Evolutionary conservation across 768 basidiomycete genomes (phyloP).

Genomic region (Russula brevipes): DNA sequence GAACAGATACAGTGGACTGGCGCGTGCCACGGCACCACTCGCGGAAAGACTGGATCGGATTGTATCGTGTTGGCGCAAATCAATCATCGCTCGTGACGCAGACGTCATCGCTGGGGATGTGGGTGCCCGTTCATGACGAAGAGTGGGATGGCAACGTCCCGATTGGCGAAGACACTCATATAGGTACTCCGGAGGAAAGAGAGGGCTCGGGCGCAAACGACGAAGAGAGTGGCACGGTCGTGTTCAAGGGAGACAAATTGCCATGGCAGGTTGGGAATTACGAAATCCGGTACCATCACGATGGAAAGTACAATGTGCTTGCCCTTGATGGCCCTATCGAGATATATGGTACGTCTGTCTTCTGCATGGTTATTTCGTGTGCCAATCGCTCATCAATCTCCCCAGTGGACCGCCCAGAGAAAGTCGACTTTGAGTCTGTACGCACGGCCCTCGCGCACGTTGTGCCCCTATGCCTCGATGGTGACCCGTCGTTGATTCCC

Average conservation of each 20-base stretch:
- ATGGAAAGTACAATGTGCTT: slow-evolving; percentile 97
- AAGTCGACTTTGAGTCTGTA: slow-evolving; percentile 60
- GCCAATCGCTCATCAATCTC: slow-evolving; percentile 2
- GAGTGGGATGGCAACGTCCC: slow-evolving; percentile 92
- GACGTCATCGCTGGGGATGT: slow-evolving; percentile 81
- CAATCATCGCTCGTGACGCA: slow-evolving; percentile 77
- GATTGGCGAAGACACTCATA: slow-evolving; percentile 36
- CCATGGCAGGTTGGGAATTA: slow-evolving; percentile 86
- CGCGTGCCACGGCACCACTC: slow-evolving; percentile 83
- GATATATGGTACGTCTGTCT: slow-evolving; percentile 66
- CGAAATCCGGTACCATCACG: slow-evolving; percentile 92
- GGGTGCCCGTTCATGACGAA: slow-evolving; percentile 86
- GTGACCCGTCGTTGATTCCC: slow-evolving; percentile 78
- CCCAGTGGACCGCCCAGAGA: slow-evolving; percentile 63
- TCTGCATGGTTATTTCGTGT: too few species aligned
- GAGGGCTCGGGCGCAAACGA: slow-evolving; percentile 34
- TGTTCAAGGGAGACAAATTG: slow-evolving; percentile 72
- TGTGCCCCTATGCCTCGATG: slow-evolving; percentile 83
- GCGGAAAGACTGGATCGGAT: slow-evolving; percentile 92
- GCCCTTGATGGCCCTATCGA: slow-evolving; percentile 79
- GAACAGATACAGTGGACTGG: slow-evolving; percentile 88
- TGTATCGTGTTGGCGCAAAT: slow-evolving; percentile 87
- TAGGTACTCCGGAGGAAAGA: slow-evolving; percentile 27
- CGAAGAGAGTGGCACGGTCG: slow-evolving; percentile 55
- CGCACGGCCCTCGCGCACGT: slow-evolving; percentile 64